Base-by-base conservation (phyloP, 805 yeast species). In the Yarrowia bubula region DNA sequence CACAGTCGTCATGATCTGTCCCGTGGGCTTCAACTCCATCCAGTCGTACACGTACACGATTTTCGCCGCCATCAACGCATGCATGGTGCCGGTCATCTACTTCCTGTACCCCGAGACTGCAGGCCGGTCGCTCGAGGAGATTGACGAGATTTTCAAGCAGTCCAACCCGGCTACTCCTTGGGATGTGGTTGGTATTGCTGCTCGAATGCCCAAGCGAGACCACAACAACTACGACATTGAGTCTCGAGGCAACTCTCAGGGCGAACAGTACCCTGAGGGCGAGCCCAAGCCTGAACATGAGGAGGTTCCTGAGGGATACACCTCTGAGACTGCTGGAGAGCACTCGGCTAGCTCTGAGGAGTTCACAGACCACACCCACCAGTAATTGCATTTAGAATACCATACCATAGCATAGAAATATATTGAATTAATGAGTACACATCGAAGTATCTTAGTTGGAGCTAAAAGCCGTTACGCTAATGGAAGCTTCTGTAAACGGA, bases 171-270 rank as follows among this genome's bases (percentile, higher is more conserved):
- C 70, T 72, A 76, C 74, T 51, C 82, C 82, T 3, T 79, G 81
- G 81, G 75, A 76, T 37, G 80, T 79, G 35, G 81, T 79, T 7
- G 64, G 66, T 3, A 76, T 78, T 67, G 79, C 78, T 18, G 67
- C 67, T n/a, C 69, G 68, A 33, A 68, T 74, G 67, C 78, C 78
- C 70, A 28, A 32, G 37, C 38, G 47, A 31, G 61, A 55, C 47
- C 61, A n/a, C 14, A 15, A 55, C 38, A 41, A 55, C 38, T 55
- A 39, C 38, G 61, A 55, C 42, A 55, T 55, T 15, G 61, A 55
- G 47, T 55, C 61, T 18, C 43, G 58, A 38, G 58, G 58, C 43
- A 51, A 51, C 58, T 51, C 58, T 35, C 3, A 22, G 43, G 58
- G 39, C n/a, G 43, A 51, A 32, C 58, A 38, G 22, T 51, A 51